A percentile compares a stretch with the other conserved stretches of the same genome.
phyloP scores from a whole-genome alignment of 2,329 filamentous ascomycete genomes.

The Monosporascus sp. region DNA sequence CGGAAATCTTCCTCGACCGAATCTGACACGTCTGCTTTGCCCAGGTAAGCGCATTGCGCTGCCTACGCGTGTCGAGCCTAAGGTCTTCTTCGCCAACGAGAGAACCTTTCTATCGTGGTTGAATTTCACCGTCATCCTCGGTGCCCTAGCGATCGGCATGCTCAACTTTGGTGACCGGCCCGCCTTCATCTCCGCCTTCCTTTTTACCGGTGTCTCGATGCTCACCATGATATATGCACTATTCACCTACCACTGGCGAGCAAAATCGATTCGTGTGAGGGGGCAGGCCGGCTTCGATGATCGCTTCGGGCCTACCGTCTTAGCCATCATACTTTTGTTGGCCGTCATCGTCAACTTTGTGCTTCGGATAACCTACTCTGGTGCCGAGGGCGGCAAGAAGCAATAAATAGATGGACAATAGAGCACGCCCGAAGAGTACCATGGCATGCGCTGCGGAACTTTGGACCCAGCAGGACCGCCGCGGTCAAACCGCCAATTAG shows the following conservation, averaged over 20 bases:
- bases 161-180: conserved; percentile 96
- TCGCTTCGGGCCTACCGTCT: conserved; percentile 83
- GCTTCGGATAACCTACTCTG: conserved; percentile 57
- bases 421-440: no score
- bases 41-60: conserved; percentile 96
- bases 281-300: conserved; percentile 97
- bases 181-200: conserved; percentile 85
- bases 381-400: conserved; percentile 29
- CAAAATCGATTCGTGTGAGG: conserved; percentile 82
- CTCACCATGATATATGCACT: conserved; percentile 92
- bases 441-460: no score
- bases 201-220: conserved; percentile 94
- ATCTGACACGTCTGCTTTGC: neutral
- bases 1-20: neutral
- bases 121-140: conserved; percentile 98
- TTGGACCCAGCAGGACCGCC: no score
- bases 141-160: conserved; percentile 91
- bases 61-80: conserved; percentile 94
- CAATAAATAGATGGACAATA: conserved; percentile 8
- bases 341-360: conserved; percentile 97
- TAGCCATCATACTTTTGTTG: conserved; percentile 78
- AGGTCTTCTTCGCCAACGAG: conserved; percentile 99
- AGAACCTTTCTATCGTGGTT: conserved; percentile 99
- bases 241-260: conserved; percentile 94
- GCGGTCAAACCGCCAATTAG: no score